These are phyloP conservation scores for Macrophomina phaseolina DNA, from an alignment of 2,329 filamentous ascomycete genomes.

Conservation along the genomic window DNA sequence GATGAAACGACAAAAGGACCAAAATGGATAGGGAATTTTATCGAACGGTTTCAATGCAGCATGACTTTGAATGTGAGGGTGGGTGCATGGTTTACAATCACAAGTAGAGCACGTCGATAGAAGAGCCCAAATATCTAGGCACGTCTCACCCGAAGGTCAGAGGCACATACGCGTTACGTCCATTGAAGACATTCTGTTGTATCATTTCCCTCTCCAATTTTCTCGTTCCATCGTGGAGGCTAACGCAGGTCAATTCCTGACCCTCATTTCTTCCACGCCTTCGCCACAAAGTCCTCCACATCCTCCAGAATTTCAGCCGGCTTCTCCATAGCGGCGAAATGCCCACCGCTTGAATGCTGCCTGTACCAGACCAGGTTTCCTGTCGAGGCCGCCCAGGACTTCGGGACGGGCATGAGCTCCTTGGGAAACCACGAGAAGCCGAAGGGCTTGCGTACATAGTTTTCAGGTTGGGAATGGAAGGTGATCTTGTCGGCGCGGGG, in stretches of 20 bases:
- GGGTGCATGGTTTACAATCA: background rate
- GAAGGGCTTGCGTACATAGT: slow-evolving; percentile 44
- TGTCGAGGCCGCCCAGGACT: slow-evolving; percentile 44
- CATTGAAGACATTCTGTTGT: too few relatives aligned
- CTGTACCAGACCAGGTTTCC: slow-evolving; percentile 47
- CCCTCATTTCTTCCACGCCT: slow-evolving; percentile 38
- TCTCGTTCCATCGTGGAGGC: background rate
- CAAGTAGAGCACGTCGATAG: slow-evolving; percentile 18
- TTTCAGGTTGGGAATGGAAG: slow-evolving; percentile 29
- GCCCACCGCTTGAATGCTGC: slow-evolving; percentile 55
- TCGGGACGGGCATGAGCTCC: slow-evolving; percentile 49
- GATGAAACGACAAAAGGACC: background rate
- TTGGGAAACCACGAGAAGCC: slow-evolving; percentile 53
- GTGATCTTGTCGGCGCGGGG: background rate
- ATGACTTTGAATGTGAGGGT: background rate
- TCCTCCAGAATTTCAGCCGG: slow-evolving; percentile 51
- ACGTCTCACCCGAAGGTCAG: background rate
- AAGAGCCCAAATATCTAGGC: background rate
- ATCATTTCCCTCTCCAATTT: background rate
- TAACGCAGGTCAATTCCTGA: background rate
- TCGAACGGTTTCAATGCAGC: slow-evolving; percentile 10
- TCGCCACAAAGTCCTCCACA: slow-evolving; percentile 52
- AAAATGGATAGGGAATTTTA: background rate
- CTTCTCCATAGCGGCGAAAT: slow-evolving; percentile 59
- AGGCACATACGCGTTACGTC: too few relatives aligned